These are phyloP conservation scores for Aegilops speltoides DNA, from an alignment of 176 grass and related monocot genomes.

Conservation along the genomic window DNA sequence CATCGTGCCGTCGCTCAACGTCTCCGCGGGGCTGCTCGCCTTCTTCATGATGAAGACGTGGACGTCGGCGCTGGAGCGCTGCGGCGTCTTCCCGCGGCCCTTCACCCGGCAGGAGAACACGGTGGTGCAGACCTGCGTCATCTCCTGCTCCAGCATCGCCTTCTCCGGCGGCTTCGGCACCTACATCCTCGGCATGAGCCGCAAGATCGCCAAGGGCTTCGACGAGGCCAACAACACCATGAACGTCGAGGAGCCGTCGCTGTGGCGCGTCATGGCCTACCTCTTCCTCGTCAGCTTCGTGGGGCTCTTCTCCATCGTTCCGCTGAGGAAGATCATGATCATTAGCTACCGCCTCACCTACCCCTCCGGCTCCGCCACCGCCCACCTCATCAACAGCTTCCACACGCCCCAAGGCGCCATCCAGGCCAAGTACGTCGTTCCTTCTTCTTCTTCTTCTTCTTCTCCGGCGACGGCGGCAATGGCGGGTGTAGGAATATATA, in stretches of 20 bases:
- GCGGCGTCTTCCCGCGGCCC: slow-evolving; percentile 51
- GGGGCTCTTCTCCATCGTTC: slow-evolving; percentile 48
- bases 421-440: slow-evolving; percentile 23
- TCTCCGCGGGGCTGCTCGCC: slow-evolving; percentile 57
- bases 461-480: neutral
- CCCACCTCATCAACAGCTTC: slow-evolving; percentile 76
- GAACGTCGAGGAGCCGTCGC: slow-evolving; percentile 59
- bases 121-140: slow-evolving; percentile 79
- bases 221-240: slow-evolving; percentile 39
- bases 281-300: slow-evolving; percentile 62
- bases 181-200: slow-evolving; percentile 62
- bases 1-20: slow-evolving; percentile 63
- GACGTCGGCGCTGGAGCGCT: slow-evolving; percentile 50
- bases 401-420: slow-evolving; percentile 58
- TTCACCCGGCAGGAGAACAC: slow-evolving; percentile 94
- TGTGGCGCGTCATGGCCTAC: slow-evolving; percentile 54
- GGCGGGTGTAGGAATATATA: too few relatives aligned
- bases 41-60: slow-evolving; percentile 87
- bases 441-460: neutral
- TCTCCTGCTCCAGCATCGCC: slow-evolving; percentile 73
- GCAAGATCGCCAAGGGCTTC: slow-evolving; percentile 42
- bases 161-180: slow-evolving; percentile 66
- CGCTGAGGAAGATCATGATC: slow-evolving; percentile 49
- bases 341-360: slow-evolving; percentile 62
- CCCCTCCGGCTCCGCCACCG: slow-evolving; percentile 51